These are phyloP conservation scores for Leccinum fibrillosum DNA, from an alignment of 768 basidiomycete species.

Conservation along the genomic window DNA sequence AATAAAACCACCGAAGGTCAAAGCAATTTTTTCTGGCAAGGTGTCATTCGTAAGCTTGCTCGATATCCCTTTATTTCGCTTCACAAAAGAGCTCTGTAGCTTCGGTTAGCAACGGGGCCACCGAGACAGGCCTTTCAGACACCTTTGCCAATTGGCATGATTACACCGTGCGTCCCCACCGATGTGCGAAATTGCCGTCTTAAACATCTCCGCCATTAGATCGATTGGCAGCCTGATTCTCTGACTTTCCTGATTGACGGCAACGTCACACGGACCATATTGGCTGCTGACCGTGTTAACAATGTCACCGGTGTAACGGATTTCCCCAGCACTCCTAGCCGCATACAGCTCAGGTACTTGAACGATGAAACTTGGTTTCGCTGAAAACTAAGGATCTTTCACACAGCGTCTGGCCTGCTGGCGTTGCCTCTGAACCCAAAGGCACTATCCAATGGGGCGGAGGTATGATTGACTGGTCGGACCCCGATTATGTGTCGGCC, in stretches of 20 bases:
- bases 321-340: constrained; percentile 77
- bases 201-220: constrained; percentile 36
- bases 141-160: constrained; percentile 73
- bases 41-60: constrained; percentile 52
- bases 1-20: constrained; percentile 60
- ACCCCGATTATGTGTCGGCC: constrained; percentile 72
- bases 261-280: constrained; percentile 63
- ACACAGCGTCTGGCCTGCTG: constrained; percentile 75
- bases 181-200: neutral
- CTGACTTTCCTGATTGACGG: constrained; percentile 72
- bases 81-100: constrained; percentile 29
- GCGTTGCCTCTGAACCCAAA: constrained; percentile 52
- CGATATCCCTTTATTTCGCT: neutral
- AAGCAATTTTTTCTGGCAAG: constrained; percentile 81
- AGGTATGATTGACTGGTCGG: constrained; percentile 78
- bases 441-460: constrained; percentile 82
- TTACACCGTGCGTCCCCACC: constrained; percentile 53
- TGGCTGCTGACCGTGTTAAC: constrained; percentile 55
- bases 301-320: constrained; percentile 48
- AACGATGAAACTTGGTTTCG: neutral
- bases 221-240: constrained; percentile 75
- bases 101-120: constrained; percentile 46
- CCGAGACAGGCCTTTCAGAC: constrained; percentile 49
- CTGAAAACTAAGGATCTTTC: constrained; percentile 3
- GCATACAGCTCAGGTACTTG: constrained; percentile 70